Percentiles rank a stretch among this genome's conserved stretches.
Conservation (phyloP, 2,329 filamentous ascomycete species). For the Plectosphaerella plurivora region DNA sequence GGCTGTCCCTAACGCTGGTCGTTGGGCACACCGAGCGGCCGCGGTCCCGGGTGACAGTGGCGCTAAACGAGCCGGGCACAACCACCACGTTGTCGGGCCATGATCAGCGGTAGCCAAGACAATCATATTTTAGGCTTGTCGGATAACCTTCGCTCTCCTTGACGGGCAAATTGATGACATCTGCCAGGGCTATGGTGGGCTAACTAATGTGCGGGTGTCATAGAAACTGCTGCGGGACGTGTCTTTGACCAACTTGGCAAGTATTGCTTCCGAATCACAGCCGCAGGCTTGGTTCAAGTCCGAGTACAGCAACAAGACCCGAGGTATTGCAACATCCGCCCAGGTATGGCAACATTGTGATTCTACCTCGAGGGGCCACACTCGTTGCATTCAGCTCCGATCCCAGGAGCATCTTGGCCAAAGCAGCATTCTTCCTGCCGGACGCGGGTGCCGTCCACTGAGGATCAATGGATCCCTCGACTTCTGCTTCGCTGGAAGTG, state of each 20-base stretch:
- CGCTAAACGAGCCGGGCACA: neutral
- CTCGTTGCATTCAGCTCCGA: neutral
- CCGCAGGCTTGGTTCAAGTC: neutral
- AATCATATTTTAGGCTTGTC: neutral
- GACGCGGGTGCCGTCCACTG: neutral
- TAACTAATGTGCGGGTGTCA: neutral
- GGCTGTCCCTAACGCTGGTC: neutral
- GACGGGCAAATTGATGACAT: neutral
- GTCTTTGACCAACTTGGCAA: neutral
- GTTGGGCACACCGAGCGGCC: neutral
- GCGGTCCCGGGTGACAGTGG: neutral
- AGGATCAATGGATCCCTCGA: neutral
- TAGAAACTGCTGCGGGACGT: too few relatives aligned
- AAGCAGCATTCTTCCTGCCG: neutral
- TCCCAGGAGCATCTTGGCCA: neutral
- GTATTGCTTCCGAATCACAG: neutral
- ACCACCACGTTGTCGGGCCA: neutral
- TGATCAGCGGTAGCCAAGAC: neutral
- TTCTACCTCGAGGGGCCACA: neutral
- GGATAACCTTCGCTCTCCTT: neutral
- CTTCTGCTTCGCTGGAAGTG: neutral
- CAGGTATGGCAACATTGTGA: neutral
- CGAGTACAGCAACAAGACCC: neutral
- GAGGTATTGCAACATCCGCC: neutral
- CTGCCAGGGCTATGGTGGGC: neutral